Evolutionary conservation across 2,329 filamentous ascomycete species (phyloP).

Genomic region (Claviceps sp.): DNA sequence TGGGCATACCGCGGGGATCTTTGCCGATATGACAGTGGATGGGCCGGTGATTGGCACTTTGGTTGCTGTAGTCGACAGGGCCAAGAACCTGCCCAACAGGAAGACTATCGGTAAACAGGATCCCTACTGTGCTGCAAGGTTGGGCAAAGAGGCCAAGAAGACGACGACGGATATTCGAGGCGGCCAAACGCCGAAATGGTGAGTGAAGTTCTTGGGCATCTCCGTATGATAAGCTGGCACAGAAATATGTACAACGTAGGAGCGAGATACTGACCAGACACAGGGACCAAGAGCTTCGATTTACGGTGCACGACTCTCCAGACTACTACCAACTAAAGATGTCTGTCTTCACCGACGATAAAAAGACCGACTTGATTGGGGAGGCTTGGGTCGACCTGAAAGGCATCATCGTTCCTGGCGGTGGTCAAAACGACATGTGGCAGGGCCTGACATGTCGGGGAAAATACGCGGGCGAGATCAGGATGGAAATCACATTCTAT

Average conservation of each 20-base stretch:
- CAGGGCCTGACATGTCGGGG: slow-evolving; percentile 76
- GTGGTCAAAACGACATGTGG: slow-evolving; percentile 91
- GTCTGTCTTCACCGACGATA: slow-evolving; percentile 96
- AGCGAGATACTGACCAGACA: slow-evolving; percentile 6
- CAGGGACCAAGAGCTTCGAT: slow-evolving; percentile 96
- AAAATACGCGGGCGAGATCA: slow-evolving; percentile 90
- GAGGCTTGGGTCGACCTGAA: slow-evolving; percentile 82
- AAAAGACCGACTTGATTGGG: slow-evolving; percentile 91
- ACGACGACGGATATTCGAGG: slow-evolving; percentile 88
- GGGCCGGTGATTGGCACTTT: slow-evolving; percentile 88
- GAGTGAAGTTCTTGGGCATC: slow-evolving; percentile 14
- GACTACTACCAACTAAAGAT: slow-evolving; percentile 95
- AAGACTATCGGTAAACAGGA: slow-evolving; percentile 98
- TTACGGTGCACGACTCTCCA: slow-evolving; percentile 87
- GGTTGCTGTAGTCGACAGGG: slow-evolving; percentile 82
- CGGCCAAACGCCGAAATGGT: slow-evolving; percentile 94
- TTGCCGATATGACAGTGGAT: slow-evolving; percentile 84
- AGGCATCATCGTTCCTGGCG: slow-evolving; percentile 68
- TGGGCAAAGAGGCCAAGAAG: slow-evolving; percentile 96
- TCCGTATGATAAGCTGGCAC: too few species aligned
- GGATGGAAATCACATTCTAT: slow-evolving; percentile 94
- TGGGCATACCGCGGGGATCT: slow-evolving; percentile 82
- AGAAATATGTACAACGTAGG: too few species aligned
- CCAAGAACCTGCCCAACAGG: slow-evolving; percentile 91
- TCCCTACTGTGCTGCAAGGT: slow-evolving; percentile 83